These are phyloP conservation scores for Pseudocercospora fuligena DNA, from an alignment of 2,329 filamentous ascomycete species.

Conservation along the genomic window DNA sequence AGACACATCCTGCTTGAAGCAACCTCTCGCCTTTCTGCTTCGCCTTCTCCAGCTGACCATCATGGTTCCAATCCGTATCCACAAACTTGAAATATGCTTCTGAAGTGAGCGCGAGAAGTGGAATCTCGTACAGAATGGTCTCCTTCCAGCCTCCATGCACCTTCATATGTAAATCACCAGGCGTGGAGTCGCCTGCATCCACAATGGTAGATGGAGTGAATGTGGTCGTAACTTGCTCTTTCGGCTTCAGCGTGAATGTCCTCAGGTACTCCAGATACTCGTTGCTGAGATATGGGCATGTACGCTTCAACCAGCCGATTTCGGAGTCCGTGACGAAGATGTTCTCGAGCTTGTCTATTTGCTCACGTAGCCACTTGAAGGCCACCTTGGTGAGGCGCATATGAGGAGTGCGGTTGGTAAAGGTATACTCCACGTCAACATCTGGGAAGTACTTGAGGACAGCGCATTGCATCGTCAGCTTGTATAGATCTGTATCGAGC, in stretches of 20 bases:
- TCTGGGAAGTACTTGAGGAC: conserved; percentile 90
- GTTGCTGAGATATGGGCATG: conserved; percentile 78
- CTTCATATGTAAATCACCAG: conserved; percentile 76
- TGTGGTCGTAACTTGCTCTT: conserved; percentile 74
- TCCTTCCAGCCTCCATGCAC: conserved; percentile 88
- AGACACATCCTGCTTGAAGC: conserved; percentile 79
- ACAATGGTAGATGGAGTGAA: conserved; percentile 67
- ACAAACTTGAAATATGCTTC: conserved; percentile 98
- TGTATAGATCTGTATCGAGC: conserved; percentile 76
- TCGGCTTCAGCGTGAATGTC: conserved; percentile 78
- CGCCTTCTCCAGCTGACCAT: conserved; percentile 83
- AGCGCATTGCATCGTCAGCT: conserved; percentile 98
- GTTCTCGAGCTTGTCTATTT: conserved; percentile 83
- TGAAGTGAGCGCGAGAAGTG: conserved; percentile 85
- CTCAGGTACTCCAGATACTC: conserved; percentile 82
- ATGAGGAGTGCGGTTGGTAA: conserved; percentile 92
- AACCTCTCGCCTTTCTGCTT: conserved; percentile 78
- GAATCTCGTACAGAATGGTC: conserved; percentile 97
- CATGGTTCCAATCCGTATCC: conserved; percentile 89
- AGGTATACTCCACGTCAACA: conserved; percentile 81
- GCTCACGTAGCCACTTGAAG: conserved; percentile 81
- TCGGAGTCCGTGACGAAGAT: conserved; percentile 81
- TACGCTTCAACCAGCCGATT: conserved; percentile 73
- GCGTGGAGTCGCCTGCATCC: conserved; percentile 58
- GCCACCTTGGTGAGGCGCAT: conserved; percentile 86